Evolutionary conservation across 2,329 filamentous ascomycete genomes (phyloP).

Genomic region (Fusarium sp.): DNA sequence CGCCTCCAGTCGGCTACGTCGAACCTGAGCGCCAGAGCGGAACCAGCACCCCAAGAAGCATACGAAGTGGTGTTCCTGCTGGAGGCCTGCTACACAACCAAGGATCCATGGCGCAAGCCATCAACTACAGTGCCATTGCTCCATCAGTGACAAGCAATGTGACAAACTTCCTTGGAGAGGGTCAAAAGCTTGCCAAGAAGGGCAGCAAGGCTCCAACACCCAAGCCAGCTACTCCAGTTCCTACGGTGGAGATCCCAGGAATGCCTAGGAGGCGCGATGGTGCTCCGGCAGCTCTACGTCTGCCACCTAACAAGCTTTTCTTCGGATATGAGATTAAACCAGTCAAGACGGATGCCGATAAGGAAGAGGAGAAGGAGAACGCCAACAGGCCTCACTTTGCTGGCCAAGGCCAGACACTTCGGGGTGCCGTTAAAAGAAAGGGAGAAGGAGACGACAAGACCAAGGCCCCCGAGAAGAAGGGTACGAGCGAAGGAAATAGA

Average conservation of each 20-base stretch:
- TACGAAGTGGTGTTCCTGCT: conserved; percentile 69
- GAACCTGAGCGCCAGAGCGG: conserved; percentile 83
- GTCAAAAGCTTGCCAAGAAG: conserved; percentile 90
- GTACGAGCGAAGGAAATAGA: conserved; percentile 54
- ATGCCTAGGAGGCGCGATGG: conserved; percentile 66
- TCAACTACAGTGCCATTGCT: conserved; percentile 93
- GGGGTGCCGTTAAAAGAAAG: conserved; percentile 78
- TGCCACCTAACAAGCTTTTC: conserved; percentile 92
- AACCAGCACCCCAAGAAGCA: conserved; percentile 85
- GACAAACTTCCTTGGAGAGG: conserved; percentile 82
- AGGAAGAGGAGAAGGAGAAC: conserved; percentile 72
- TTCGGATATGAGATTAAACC: conserved; percentile 96
- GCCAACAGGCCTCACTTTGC: conserved; percentile 79
- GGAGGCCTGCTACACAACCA: conserved; percentile 84
- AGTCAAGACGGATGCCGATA: conserved; percentile 80
- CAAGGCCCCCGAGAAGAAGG: conserved; percentile 60
- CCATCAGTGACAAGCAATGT: conserved; percentile 76
- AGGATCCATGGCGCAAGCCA: conserved; percentile 96
- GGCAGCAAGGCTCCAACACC: conserved; percentile 72
- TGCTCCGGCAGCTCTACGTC: conserved; percentile 84
- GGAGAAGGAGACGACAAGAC: conserved; percentile 60
- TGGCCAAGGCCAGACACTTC: conserved; percentile 84
- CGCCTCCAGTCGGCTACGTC: conserved; percentile 91
- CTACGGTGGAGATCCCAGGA: conserved; percentile 41
- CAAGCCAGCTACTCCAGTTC: conserved; percentile 77